These are phyloP conservation scores for Deinandra increscens DNA, from an alignment of 129 eudicot genomes.

Conservation along the genomic window DNA sequence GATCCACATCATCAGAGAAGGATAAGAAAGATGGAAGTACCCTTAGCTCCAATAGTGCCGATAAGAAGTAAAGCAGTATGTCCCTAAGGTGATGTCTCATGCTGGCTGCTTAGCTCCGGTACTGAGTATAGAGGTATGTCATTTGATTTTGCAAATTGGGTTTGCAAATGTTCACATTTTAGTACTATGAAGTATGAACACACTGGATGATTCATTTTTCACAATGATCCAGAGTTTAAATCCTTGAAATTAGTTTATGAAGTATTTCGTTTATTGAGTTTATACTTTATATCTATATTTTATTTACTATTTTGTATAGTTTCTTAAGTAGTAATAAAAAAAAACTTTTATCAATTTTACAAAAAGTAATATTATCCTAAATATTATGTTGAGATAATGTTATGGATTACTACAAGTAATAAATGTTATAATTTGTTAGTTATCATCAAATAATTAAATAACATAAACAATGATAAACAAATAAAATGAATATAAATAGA, in stretches of 20 bases:
- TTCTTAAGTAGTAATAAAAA: not conserved
- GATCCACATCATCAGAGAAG: constrained; percentile 43
- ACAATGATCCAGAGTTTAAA: constrained; percentile 9
- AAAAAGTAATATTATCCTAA: not conserved
- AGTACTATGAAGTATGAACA: not conserved
- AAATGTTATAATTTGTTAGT: not conserved
- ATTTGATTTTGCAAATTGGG: constrained; percentile 8
- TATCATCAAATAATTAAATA: not conserved
- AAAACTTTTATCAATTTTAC: not conserved
- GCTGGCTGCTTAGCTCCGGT: not conserved
- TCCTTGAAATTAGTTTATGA: not conserved
- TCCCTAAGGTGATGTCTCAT: not conserved
- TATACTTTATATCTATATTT: not conserved
- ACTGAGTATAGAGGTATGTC: constrained; percentile 14
- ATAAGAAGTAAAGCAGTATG: constrained; percentile 31
- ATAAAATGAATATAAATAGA: not conserved
- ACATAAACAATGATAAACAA: not conserved
- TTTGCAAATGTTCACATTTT: not conserved
- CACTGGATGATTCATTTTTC: constrained; percentile 19
- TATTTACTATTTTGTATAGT: not conserved
- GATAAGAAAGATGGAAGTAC: constrained; percentile 49
- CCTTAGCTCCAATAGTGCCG: constrained; percentile 28
- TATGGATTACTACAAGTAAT: not conserved
- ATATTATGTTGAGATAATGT: not conserved
- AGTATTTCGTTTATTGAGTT: not conserved